Conservation (phyloP, 208 protist species). For the Balamuthia mandrillaris region DNA sequence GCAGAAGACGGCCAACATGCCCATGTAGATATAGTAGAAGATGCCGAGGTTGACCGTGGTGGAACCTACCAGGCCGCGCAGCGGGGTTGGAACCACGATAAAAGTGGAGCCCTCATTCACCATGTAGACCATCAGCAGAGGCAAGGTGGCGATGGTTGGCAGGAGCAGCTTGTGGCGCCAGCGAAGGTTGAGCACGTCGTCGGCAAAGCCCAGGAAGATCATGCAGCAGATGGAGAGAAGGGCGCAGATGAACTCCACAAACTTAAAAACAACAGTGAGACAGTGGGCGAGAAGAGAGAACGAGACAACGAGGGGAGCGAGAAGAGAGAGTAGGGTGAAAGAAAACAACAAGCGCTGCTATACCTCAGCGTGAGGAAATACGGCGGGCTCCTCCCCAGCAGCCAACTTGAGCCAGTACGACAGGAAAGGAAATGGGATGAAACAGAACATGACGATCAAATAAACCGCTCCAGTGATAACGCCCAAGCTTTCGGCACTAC, state of each 20-base stretch:
- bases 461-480: constrained; percentile 71
- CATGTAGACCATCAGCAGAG: constrained; percentile 59
- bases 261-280: constrained; percentile 13
- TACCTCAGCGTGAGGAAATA: constrained; percentile 52
- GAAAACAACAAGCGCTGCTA: not conserved
- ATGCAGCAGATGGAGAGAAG: constrained; percentile 94
- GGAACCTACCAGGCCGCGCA: not conserved
- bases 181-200: constrained; percentile 97
- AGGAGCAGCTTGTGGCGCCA: constrained; percentile 93
- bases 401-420: not conserved
- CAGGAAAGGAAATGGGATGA: constrained; percentile 50
- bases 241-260: constrained; percentile 79
- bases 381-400: not conserved
- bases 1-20: constrained; percentile 95
- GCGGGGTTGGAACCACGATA: constrained; percentile 80
- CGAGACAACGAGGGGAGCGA: not conserved
- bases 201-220: constrained; percentile 97
- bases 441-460: constrained; percentile 70
- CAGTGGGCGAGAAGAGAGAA: not conserved
- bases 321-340: not conserved
- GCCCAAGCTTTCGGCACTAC: constrained; percentile 73
- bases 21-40: constrained; percentile 92
- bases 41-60: constrained; percentile 75
- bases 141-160: constrained; percentile 77
- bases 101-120: constrained; percentile 60